Conservation (phyloP, 2,329 filamentous ascomycete genomes). For the Claviceps arundinis region DNA sequence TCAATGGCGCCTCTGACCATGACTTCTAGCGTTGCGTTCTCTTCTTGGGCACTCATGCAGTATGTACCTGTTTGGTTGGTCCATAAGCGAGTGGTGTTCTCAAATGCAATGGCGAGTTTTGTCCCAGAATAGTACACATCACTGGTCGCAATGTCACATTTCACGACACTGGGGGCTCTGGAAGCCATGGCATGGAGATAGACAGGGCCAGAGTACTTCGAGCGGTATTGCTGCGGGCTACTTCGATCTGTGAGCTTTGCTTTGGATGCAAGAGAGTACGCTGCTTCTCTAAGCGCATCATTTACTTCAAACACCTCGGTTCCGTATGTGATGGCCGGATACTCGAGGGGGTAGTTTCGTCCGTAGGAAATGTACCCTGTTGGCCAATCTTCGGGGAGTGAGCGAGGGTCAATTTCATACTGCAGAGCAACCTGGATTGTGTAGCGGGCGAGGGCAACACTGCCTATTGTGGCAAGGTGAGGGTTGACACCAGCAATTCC, state of each 20-base stretch:
- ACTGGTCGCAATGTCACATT: constrained; percentile 55
- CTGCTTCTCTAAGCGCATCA: constrained; percentile 39
- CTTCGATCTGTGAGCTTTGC: constrained; percentile 39
- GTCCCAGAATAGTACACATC: constrained; percentile 59
- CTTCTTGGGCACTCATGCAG: constrained; percentile 61
- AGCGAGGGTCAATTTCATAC: constrained; percentile 60
- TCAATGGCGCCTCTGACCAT: constrained; percentile 45
- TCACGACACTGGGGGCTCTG: constrained; percentile 39
- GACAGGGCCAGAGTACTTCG: constrained; percentile 33
- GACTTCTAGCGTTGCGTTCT: constrained; percentile 55
- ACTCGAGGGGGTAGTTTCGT: constrained; percentile 36
- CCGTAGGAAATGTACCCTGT: constrained; percentile 60
- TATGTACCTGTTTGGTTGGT: constrained; percentile 57
- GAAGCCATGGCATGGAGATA: constrained; percentile 28
- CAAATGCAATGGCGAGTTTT: constrained; percentile 48
- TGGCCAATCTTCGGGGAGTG: constrained; percentile 49
- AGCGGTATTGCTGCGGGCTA: constrained; percentile 38
- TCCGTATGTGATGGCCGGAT: constrained; percentile 48
- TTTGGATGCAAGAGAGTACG: constrained; percentile 34
- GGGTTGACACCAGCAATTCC: constrained; percentile 68
- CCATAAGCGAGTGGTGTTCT: constrained; percentile 47
- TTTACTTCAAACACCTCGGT: constrained; percentile 60
- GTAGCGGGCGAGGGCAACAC: constrained; percentile 55
- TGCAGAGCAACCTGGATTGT: constrained; percentile 63
- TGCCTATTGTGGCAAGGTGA: constrained; percentile 48